These are phyloP conservation scores for Saccharomycopsis babjevae DNA, from an alignment of 805 yeast species.

Conservation along the genomic window DNA sequence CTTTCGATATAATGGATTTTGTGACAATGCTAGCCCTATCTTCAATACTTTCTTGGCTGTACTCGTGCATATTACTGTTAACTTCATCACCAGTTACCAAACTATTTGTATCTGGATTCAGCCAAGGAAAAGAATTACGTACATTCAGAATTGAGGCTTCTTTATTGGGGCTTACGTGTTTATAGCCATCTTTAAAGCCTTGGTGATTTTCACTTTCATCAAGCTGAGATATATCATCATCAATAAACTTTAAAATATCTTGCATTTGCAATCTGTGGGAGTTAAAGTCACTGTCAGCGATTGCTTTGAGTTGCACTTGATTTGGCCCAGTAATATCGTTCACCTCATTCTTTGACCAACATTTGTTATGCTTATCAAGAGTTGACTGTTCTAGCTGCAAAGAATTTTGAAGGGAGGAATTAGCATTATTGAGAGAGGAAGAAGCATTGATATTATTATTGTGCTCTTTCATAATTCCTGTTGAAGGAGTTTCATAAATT, in stretches of 20 bases:
- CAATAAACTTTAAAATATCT: background rate
- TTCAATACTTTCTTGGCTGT: background rate
- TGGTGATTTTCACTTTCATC: background rate
- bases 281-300: background rate
- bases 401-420: background rate
- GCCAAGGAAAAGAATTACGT: background rate
- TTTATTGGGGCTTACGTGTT: background rate
- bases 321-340: background rate
- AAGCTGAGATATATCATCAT: background rate
- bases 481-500: background rate
- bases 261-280: background rate
- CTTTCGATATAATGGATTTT: conserved; percentile 12
- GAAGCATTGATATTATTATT: background rate
- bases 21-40: background rate
- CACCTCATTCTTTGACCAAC: background rate
- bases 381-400: background rate
- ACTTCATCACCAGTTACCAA: background rate
- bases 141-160: background rate
- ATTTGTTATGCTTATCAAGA: background rate
- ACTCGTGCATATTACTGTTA: background rate
- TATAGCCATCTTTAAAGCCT: background rate
- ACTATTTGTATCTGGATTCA: background rate
- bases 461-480: background rate
- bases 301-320: background rate
- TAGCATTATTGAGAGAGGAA: background rate